These are phyloP conservation scores for Boechera divaricarpa DNA, from an alignment of 345 rosid species.

Conservation along the genomic window DNA sequence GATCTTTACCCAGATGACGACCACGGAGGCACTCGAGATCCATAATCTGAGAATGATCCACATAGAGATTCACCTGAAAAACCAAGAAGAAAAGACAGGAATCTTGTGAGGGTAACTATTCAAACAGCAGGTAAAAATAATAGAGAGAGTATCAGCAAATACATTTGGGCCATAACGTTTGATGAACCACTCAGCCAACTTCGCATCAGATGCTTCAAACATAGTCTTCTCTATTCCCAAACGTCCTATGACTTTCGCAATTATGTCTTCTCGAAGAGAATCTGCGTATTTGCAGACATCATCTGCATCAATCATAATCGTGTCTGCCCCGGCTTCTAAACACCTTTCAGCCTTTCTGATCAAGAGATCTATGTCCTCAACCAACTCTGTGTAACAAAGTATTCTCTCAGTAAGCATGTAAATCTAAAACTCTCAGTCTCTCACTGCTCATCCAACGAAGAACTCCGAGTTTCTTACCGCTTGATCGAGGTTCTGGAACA, in stretches of 20 bases:
- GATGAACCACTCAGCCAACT: slow-evolving; percentile 87
- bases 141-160: slow-evolving; percentile 11
- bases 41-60: slow-evolving; percentile 90
- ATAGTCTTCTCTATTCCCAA: slow-evolving; percentile 89
- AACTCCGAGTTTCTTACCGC: slow-evolving; percentile 53
- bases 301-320: slow-evolving; percentile 92
- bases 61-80: slow-evolving; percentile 85
- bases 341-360: slow-evolving; percentile 95
- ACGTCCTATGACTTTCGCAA: slow-evolving; percentile 81
- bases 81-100: slow-evolving; percentile 13
- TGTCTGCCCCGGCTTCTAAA: slow-evolving; percentile 94
- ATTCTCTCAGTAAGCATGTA: not conserved
- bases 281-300: slow-evolving; percentile 77
- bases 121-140: slow-evolving; percentile 8
- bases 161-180: slow-evolving; percentile 84
- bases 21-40: slow-evolving; percentile 88
- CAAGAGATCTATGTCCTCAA: slow-evolving; percentile 85
- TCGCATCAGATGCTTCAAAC: slow-evolving; percentile 84
- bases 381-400: slow-evolving; percentile 52
- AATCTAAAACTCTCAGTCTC: not conserved
- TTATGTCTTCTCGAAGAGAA: slow-evolving; percentile 71
- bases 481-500: slow-evolving; percentile 68
- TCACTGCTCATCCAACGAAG: not conserved
- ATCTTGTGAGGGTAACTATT: slow-evolving; percentile 13
- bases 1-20: slow-evolving; percentile 61